Percentiles rank a stretch among this genome's conserved stretches.
phyloP scores from a whole-genome alignment of 306 rosid genomes.

The Alnus glutinosa region DNA sequence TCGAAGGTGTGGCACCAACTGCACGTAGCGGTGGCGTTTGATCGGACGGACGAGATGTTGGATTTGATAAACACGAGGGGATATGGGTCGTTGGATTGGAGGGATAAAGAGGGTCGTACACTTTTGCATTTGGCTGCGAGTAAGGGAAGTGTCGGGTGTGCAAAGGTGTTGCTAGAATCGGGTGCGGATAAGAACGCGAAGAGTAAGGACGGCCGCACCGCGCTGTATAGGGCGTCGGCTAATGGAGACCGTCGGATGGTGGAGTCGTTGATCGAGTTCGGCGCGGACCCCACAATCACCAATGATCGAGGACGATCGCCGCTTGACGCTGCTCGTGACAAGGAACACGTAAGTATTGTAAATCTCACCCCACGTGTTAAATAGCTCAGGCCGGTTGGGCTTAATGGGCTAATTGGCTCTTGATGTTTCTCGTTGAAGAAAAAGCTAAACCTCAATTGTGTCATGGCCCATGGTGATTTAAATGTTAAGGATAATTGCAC shows the following conservation, averaged over 20 bases:
- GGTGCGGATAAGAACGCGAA: constrained; percentile 31
- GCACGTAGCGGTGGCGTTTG: constrained; percentile 51
- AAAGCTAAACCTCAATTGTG: too few relatives aligned
- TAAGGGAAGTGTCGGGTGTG: constrained; percentile 29
- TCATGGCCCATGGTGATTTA: too few relatives aligned
- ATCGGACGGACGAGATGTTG: constrained; percentile 30
- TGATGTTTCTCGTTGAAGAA: not conserved
- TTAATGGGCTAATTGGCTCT: not conserved
- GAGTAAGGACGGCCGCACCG: constrained; percentile 34
- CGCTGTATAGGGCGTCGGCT: constrained; percentile 29
- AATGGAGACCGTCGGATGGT: constrained; percentile 43
- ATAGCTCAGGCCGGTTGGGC: too few relatives aligned
- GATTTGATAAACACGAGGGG: constrained; percentile 10
- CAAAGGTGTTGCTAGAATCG: constrained; percentile 22
- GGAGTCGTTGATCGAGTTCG: constrained; percentile 30
- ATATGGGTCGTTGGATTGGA: constrained; percentile 24
- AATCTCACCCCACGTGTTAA: too few relatives aligned
- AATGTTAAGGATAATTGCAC: too few relatives aligned
- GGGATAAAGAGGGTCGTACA: constrained; percentile 34
- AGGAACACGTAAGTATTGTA: constrained; percentile 38
- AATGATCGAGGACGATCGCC: constrained; percentile 30
- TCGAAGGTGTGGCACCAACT: constrained; percentile 31
- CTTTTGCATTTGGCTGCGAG: constrained; percentile 43
- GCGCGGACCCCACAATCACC: constrained; percentile 34
- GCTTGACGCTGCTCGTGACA: constrained; percentile 31